phyloP scores from a whole-genome alignment of 176 grass and related monocot species.

The Rhipidocladum racemiflorum region DNA sequence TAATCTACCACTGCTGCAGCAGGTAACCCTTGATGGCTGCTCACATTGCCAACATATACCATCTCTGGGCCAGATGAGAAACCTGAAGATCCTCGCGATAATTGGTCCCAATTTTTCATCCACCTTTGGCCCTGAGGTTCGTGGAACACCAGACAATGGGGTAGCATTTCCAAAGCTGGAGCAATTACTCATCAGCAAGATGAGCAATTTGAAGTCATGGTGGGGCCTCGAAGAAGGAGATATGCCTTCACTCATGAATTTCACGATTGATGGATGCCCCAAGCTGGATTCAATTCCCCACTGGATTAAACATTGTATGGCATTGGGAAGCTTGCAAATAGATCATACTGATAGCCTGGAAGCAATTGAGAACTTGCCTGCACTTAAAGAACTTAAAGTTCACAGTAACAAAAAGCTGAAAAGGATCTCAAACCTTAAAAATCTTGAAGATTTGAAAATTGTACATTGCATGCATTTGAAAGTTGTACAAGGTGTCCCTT shows the following conservation, averaged over 20 bases:
- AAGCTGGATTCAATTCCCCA: conserved; percentile 42
- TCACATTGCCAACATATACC: conserved; percentile 33
- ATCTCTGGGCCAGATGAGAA: conserved; percentile 43
- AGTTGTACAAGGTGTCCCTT: conserved; percentile 30
- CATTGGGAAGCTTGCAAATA: conserved; percentile 43
- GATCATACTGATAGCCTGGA: conserved; percentile 24
- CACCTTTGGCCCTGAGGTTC: conserved; percentile 31
- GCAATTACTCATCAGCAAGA: conserved; percentile 39
- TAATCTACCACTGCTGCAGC: conserved; percentile 13
- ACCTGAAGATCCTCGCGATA: conserved; percentile 45
- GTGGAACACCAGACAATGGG: neutral
- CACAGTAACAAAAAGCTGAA: conserved; percentile 30
- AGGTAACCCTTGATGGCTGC: conserved; percentile 36
- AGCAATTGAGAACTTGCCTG: conserved; percentile 38
- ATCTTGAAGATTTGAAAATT: conserved; percentile 42
- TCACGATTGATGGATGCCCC: conserved; percentile 41
- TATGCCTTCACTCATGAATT: conserved; percentile 48
- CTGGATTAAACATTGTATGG: conserved; percentile 37
- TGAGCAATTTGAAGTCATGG: conserved; percentile 44
- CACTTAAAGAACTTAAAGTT: conserved; percentile 39
- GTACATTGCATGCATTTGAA: conserved; percentile 32
- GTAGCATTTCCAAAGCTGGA: conserved; percentile 55
- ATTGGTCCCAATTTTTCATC: conserved; percentile 15
- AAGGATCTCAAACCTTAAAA: conserved; percentile 37
- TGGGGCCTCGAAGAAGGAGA: conserved; percentile 19